Conservation (phyloP, 1,139 yeast genomes). For the Hanseniaspora gamundiae region DNA sequence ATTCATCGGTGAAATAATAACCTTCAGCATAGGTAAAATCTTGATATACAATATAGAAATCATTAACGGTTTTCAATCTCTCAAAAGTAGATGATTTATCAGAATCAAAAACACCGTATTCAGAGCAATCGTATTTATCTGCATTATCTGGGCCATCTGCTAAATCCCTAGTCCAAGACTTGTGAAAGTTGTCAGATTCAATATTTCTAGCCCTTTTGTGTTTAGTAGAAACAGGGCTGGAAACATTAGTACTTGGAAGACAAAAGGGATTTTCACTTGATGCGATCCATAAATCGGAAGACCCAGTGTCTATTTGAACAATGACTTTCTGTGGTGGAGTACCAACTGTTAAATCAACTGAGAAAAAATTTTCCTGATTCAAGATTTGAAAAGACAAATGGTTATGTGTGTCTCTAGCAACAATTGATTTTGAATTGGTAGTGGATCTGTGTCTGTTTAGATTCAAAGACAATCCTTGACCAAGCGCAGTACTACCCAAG, state of each 20-base stretch:
- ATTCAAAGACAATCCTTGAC: conserved; percentile 1
- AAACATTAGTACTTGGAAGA: conserved; percentile 18
- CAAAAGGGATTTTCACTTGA: conserved; percentile 12
- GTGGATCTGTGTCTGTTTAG: conserved; percentile 4
- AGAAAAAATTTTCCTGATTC: conserved; percentile 38
- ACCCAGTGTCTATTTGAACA: conserved; percentile 55
- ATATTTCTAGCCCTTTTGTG: too few relatives aligned
- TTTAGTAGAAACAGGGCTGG: conserved; percentile 22
- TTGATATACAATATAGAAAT: conserved; percentile 42
- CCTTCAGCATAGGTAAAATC: conserved; percentile 54
- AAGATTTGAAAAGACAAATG: conserved; percentile 24
- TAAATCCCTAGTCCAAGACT: conserved; percentile 41
- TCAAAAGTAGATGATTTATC: conserved; percentile 31
- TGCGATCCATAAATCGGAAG: conserved; percentile 53
- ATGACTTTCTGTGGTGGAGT: conserved; percentile 39
- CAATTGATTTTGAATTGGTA: conserved; percentile 3
- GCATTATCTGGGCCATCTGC: conserved; percentile 34
- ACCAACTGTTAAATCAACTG: conserved; percentile 38
- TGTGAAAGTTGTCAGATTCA: conserved; percentile 5
- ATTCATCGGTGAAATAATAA: conserved; percentile 48
- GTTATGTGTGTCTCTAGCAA: conserved; percentile 2
- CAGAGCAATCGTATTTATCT: conserved; percentile 16
- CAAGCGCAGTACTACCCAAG: background rate
- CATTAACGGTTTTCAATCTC: conserved; percentile 28
- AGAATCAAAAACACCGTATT: conserved; percentile 10